Evolutionary conservation across 2,329 filamentous ascomycete genomes (phyloP).

Genomic region (Epichloe coenophiala): DNA sequence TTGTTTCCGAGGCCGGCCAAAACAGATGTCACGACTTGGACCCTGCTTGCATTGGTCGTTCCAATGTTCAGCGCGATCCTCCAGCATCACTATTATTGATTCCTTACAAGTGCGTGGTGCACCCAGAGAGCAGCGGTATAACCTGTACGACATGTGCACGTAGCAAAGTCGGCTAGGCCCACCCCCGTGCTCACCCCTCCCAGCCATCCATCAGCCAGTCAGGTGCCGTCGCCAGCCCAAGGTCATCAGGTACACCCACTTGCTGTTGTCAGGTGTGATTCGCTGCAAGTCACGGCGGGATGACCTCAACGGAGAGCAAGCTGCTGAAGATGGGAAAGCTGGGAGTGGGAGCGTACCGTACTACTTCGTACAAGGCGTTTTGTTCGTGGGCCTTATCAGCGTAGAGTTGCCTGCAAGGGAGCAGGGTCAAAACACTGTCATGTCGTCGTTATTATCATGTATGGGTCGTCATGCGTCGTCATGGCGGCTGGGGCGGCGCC

Average conservation of each 20-base stretch:
- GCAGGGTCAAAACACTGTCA: too few species aligned
- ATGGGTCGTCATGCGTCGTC: too few species aligned
- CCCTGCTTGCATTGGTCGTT: neutral
- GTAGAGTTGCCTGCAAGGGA: too few species aligned
- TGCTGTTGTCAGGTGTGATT: slow-evolving; percentile 5
- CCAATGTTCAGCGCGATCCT: too few species aligned
- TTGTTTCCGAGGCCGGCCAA: too few species aligned
- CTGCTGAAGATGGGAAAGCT: neutral
- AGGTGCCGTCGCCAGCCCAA: slow-evolving; percentile 9
- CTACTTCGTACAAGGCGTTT: too few species aligned
- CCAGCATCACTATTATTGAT: neutral
- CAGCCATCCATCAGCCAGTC: slow-evolving; percentile 10
- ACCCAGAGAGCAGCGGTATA: neutral
- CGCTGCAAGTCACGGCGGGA: neutral
- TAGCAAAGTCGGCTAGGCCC: neutral
- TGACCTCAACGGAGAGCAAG: neutral
- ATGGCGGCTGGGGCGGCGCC: too few species aligned
- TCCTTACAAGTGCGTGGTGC: neutral
- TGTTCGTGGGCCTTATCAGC: too few species aligned
- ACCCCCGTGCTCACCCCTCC: neutral
- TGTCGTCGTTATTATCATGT: too few species aligned
- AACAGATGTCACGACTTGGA: neutral
- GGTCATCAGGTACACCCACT: slow-evolving; percentile 13
- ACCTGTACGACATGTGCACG: neutral
- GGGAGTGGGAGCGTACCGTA: too few species aligned